Evolutionary conservation across 345 rosid genomes (phyloP).

Genomic region (Carallia pectinifolia): DNA sequence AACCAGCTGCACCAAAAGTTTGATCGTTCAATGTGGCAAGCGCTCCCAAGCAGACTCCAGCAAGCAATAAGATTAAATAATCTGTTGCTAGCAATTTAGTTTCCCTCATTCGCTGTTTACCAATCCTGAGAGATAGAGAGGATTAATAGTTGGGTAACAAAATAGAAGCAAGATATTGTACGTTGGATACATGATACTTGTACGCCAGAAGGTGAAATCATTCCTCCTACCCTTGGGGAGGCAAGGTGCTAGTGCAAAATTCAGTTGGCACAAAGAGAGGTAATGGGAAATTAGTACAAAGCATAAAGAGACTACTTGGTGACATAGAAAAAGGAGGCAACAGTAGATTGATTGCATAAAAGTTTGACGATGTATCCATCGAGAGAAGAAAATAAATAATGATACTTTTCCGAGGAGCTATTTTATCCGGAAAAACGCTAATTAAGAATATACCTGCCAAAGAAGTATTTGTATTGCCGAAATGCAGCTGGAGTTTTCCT

Average conservation of each 20-base stretch:
- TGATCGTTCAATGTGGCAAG: constrained; percentile 57
- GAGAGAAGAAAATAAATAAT: too few relatives aligned
- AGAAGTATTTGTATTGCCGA: constrained; percentile 70
- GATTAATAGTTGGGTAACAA: constrained; percentile 4
- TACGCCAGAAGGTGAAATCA: not conserved
- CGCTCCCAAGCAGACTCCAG: constrained; percentile 92
- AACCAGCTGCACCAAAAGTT: constrained; percentile 73
- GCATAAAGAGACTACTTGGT: not conserved
- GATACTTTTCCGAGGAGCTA: not conserved
- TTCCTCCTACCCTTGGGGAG: not conserved
- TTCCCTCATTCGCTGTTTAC: constrained; percentile 82
- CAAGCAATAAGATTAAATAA: constrained; percentile 81
- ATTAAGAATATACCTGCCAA: constrained; percentile 63
- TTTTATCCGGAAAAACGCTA: not conserved
- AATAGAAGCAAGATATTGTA: not conserved
- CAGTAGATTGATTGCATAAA: not conserved
- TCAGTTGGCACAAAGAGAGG: not conserved
- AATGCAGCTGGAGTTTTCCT: constrained; percentile 65
- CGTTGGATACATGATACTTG: not conserved
- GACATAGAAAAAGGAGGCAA: not conserved
- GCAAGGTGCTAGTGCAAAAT: not conserved
- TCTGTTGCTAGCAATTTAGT: constrained; percentile 75
- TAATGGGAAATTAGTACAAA: not conserved
- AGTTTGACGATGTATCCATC: too few relatives aligned
- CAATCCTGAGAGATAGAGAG: constrained; percentile 53